phyloP scores from a whole-genome alignment of 2,329 filamentous ascomycete genomes.

The Pseudopithomyces chartarum region DNA sequence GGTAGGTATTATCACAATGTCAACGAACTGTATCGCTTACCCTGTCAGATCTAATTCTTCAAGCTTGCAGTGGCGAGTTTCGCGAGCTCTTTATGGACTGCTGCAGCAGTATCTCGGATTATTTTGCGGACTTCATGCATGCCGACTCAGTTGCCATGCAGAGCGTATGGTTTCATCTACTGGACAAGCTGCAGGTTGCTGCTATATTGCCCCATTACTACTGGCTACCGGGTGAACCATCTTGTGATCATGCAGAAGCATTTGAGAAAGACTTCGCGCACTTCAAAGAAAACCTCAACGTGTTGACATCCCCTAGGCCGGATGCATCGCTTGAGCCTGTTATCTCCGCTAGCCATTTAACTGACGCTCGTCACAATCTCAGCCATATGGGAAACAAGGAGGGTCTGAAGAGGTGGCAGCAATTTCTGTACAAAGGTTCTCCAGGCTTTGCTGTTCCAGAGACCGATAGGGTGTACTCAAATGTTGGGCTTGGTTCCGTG shows the following conservation, averaged over 20 bases:
- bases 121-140: constrained; percentile 33
- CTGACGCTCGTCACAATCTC: constrained; percentile 8
- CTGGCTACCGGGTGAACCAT: not conserved
- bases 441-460: constrained; percentile 23
- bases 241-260: not conserved
- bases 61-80: constrained; percentile 14
- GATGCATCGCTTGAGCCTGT: not conserved
- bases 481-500: not conserved
- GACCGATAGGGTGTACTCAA: constrained; percentile 1
- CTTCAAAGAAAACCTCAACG: constrained; percentile 14
- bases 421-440: constrained; percentile 25
- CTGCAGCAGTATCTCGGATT: constrained; percentile 31
- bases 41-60: not conserved
- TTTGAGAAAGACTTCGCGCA: constrained; percentile 6
- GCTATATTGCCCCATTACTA: constrained; percentile 8
- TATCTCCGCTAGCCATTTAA: not conserved
- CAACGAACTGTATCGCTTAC: not conserved
- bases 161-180: constrained; percentile 31
- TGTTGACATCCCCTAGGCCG: not conserved
- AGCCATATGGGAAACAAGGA: constrained; percentile 21
- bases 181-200: constrained; percentile 29
- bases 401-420: constrained; percentile 34
- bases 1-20: not conserved
- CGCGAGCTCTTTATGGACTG: constrained; percentile 20
- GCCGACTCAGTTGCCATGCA: constrained; percentile 28